Conservation (phyloP, 805 yeast genomes). For the Ogataea salicorniae region DNA sequence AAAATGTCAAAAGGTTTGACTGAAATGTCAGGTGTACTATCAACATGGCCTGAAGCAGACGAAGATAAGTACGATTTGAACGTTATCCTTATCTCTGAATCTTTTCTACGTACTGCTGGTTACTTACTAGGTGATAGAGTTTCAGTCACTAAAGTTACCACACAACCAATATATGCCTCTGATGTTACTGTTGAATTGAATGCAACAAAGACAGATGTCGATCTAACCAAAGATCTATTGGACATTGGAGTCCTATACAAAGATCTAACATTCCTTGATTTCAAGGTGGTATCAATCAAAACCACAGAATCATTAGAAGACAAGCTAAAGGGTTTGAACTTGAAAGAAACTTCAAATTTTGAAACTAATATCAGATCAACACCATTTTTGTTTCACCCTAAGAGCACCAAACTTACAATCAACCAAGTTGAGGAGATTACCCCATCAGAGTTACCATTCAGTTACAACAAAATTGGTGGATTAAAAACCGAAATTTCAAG, state of each 20-base stretch:
- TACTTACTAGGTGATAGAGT: constrained; percentile 30
- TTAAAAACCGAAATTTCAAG: constrained; percentile 54
- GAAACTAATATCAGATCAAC: neutral
- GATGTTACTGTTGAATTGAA: constrained; percentile 10
- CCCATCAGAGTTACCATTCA: constrained; percentile 33
- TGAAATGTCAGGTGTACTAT: constrained; percentile 14
- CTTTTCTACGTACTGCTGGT: constrained; percentile 16
- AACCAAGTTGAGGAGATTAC: constrained; percentile 34
- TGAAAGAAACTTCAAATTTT: neutral
- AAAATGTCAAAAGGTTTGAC: constrained; percentile 22
- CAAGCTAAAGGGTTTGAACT: constrained; percentile 27
- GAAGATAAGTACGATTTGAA: constrained; percentile 21
- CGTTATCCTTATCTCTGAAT: constrained; percentile 23
- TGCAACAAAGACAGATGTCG: constrained; percentile 7
- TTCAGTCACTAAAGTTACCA: constrained; percentile 38
- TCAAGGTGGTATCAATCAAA: constrained; percentile 9
- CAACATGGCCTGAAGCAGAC: constrained; percentile 20
- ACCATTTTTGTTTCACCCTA: constrained; percentile 28
- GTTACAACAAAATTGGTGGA: constrained; percentile 64
- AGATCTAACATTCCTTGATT: constrained; percentile 29
- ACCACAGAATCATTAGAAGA: constrained; percentile 10
- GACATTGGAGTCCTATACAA: constrained; percentile 61
- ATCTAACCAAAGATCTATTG: constrained; percentile 30
- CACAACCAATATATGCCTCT: constrained; percentile 43
- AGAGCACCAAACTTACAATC: constrained; percentile 30